Conservation (phyloP, 352 stramenopile species). For the Pythium dissotocum region DNA sequence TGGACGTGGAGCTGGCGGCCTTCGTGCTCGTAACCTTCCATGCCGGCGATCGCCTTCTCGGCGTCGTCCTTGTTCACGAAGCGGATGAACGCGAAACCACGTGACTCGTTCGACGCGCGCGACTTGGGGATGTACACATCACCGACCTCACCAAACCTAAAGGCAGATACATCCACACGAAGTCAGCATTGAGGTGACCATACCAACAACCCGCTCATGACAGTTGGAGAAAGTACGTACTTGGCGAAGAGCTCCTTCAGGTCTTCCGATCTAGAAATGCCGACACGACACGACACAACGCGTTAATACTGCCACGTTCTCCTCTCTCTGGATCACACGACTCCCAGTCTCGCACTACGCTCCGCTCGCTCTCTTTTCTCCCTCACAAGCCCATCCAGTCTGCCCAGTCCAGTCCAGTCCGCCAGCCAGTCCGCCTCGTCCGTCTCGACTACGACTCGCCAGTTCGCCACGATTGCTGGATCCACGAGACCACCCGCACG, state of each 20-base stretch:
- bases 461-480: constrained; percentile 1
- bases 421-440: constrained; percentile 3
- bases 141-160: constrained; percentile 67
- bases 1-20: constrained; percentile 72
- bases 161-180: constrained; percentile 1
- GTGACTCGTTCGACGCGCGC: constrained; percentile 73
- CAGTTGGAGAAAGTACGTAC: constrained; percentile 32
- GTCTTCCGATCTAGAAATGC: constrained; percentile 22
- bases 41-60: constrained; percentile 82
- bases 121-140: constrained; percentile 85
- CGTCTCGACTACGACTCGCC: constrained; percentile 8
- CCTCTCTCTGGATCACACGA: neutral
- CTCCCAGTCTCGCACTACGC: constrained; percentile 2
- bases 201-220: neutral
- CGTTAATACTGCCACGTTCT: constrained; percentile 4
- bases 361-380: constrained; percentile 24
- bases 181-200: neutral
- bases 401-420: constrained; percentile 1
- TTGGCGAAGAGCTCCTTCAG: constrained; percentile 71
- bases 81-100: constrained; percentile 86
- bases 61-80: constrained; percentile 89
- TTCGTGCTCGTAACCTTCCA: constrained; percentile 75
- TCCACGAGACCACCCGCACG: constrained; percentile 1
- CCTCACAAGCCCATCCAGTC: neutral
- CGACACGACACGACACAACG: constrained; percentile 13